Percentiles rank a stretch among this genome's conserved stretches.
These are phyloP conservation scores for Termitomyces eurrhizus DNA, from an alignment of 768 basidiomycete genomes.

Conservation along the genomic window DNA sequence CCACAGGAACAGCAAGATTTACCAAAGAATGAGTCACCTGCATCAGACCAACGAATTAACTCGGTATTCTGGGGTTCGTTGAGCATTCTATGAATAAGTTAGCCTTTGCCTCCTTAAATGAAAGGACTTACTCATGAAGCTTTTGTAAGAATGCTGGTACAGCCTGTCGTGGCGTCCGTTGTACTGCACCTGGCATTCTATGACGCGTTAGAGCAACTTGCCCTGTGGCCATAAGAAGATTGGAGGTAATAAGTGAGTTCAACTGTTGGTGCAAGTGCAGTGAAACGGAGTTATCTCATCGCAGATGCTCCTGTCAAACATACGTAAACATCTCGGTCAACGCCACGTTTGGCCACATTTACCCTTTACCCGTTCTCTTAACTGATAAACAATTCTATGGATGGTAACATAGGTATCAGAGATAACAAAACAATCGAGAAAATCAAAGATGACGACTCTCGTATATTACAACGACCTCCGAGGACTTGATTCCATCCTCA, in stretches of 20 bases:
- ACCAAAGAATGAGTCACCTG: conserved; percentile 94
- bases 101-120: neutral
- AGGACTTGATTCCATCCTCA: too few relatives aligned
- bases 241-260: neutral
- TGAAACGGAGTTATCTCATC: conserved; percentile 14
- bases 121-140: conserved; percentile 72
- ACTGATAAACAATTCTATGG: too few relatives aligned
- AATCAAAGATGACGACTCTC: too few relatives aligned
- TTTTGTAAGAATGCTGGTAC: conserved; percentile 89
- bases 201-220: conserved; percentile 21
- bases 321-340: conserved; percentile 1
- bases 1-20: neutral
- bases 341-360: neutral
- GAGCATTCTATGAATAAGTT: conserved; percentile 65
- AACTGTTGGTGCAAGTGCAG: neutral
- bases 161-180: conserved; percentile 33
- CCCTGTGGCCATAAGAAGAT: conserved; percentile 26
- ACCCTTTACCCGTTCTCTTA: too few relatives aligned
- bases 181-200: conserved; percentile 26
- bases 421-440: neutral
- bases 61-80: conserved; percentile 79
- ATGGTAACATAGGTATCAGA: too few relatives aligned
- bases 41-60: conserved; percentile 88
- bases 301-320: conserved; percentile 8
- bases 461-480: too few relatives aligned